Percentiles rank a stretch among this genome's conserved stretches.
These are phyloP conservation scores for Pholiota microspora DNA, from an alignment of 768 basidiomycete species.

Conservation along the genomic window DNA sequence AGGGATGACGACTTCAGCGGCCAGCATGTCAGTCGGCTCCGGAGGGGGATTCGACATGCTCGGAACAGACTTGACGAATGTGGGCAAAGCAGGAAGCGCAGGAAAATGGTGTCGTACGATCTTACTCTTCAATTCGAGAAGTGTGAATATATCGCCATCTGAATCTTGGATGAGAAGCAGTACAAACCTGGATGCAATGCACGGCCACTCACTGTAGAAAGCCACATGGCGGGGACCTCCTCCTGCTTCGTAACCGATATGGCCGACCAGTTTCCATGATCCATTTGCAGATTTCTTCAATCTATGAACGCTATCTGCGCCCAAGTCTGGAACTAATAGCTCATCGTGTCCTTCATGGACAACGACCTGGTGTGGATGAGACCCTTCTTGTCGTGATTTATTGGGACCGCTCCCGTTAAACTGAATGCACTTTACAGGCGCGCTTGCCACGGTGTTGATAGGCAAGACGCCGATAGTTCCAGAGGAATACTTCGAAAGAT, in stretches of 20 bases:
- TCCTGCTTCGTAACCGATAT: conserved; percentile 49
- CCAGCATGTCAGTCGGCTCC: conserved; percentile 50
- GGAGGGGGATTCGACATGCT: conserved; percentile 49
- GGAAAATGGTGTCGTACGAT: conserved; percentile 56
- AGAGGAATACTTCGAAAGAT: conserved; percentile 60
- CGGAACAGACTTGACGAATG: conserved; percentile 40
- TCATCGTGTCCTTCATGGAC: conserved; percentile 49
- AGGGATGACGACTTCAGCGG: conserved; percentile 69
- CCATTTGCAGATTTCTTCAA: conserved; percentile 42
- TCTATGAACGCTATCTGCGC: conserved; percentile 65
- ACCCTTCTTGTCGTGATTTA: conserved; percentile 58
- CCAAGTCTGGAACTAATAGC: conserved; percentile 74
- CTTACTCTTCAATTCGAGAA: conserved; percentile 64
- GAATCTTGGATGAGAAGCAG: neutral
- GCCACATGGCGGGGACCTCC: conserved; percentile 73
- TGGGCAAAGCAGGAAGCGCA: conserved; percentile 36
- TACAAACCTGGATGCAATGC: neutral
- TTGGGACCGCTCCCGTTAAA: conserved; percentile 64
- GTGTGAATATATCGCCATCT: conserved; percentile 66
- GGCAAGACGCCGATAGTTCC: conserved; percentile 60
- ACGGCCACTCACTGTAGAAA: conserved; percentile 47
- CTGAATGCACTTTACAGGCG: conserved; percentile 35
- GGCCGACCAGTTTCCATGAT: conserved; percentile 48
- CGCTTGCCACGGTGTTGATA: conserved; percentile 39
- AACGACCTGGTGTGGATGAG: conserved; percentile 78